Evolutionary conservation across 495 filamentous ascomycete species (phyloP).

Genomic region (Neurospora africana): DNA sequence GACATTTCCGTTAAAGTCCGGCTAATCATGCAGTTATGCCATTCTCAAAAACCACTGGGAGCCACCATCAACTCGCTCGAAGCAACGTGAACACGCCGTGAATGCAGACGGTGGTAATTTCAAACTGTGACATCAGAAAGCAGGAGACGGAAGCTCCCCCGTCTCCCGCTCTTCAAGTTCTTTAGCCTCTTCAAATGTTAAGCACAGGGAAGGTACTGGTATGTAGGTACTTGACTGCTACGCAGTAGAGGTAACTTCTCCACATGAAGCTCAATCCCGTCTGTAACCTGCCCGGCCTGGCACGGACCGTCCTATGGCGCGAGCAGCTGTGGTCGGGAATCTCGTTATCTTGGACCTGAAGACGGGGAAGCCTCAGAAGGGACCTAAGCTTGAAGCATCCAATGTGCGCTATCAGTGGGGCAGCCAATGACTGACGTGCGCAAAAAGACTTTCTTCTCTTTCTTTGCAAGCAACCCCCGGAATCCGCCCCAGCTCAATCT

Average conservation of each 20-base stretch:
- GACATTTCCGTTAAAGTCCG: neutral
- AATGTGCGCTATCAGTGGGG: neutral
- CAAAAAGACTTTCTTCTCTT: conserved; percentile 2
- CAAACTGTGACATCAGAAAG: neutral
- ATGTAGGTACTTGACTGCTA: too few relatives aligned
- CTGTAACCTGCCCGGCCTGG: too few relatives aligned
- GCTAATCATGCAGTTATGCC: neutral
- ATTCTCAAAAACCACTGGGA: neutral
- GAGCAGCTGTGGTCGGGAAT: too few relatives aligned
- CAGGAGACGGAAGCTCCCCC: neutral
- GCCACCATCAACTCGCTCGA: neutral
- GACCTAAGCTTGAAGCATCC: neutral
- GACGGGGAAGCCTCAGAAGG: neutral
- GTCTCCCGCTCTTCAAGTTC: neutral
- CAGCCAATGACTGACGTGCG: conserved; percentile 4
- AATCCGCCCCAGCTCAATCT: conserved; percentile 2
- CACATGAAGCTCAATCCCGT: too few relatives aligned
- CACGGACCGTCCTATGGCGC: too few relatives aligned
- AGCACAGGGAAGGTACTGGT: neutral
- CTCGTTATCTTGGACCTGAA: neutral
- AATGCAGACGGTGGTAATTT: neutral
- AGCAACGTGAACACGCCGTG: neutral
- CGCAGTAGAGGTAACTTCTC: too few relatives aligned
- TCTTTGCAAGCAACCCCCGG: neutral
- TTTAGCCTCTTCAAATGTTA: neutral